Base-by-base conservation (phyloP, 345 rosid genomes). In the Pugionium cornutum region DNA sequence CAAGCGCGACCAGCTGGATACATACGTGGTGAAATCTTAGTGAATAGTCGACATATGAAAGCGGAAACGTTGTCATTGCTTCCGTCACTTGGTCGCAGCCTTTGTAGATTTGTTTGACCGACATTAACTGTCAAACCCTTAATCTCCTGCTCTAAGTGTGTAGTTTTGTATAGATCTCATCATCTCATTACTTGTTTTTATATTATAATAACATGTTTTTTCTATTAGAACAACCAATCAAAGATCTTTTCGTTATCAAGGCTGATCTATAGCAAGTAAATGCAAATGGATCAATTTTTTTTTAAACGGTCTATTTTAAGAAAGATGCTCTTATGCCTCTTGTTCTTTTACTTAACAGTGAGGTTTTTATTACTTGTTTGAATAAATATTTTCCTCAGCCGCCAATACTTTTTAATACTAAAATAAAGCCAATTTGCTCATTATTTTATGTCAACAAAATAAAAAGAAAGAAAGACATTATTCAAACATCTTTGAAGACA, bases 41-140 rank as follows among this genome's bases (percentile, higher is more conserved):
- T 75, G 75, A 72, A 45, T 39, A 0, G 43, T 54, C 75, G 71
- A 69, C 73, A 29, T 34, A 18, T 44, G 62, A 5, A 31, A n/a
- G 37, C 9, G 32, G 65, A 56, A 68, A 48, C 65, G 67, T 1
- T 53, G 75, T 75, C 79, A 75, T 6, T 53, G 79, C 79, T 70
- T 75, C 2, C 79, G 75, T 75, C 79, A 70, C 44, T 7, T 2
- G 41, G 48, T 34, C 6, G 29, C 33, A 33, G 40, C 66, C 58
- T 63, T 70, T 63, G 60, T 37, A 37, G 62, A 71, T 2, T 7
- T 40, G 2, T 73, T 73, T 73, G 76, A 73, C 76, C 51, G 71
- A 58, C 59, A 9, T 58, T 9, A 72, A 4, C 8, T 5, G 8
- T 66, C 72, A 65, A 35, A 30, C 3, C 1, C 26, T 42, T 53